Base-by-base conservation (phyloP, 305 asterid species). In the Fraxinus albicans region DNA sequence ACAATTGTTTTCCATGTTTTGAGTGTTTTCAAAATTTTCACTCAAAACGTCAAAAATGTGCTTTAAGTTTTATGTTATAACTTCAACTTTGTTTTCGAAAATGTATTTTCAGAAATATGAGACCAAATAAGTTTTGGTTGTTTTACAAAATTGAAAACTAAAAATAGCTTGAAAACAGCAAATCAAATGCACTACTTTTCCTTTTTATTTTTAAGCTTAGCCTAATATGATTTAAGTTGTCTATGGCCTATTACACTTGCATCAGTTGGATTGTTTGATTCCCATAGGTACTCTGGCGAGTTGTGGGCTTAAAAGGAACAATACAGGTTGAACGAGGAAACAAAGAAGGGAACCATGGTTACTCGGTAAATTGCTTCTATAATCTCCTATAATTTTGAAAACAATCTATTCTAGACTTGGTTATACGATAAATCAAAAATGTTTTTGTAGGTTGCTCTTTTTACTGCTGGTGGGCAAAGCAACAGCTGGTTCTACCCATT, bases 291-390 rank as follows among this genome's bases (percentile, higher is more conserved):
- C 85, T 91, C 8, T 96, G 99, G 99, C 89, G 96, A 86, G 91
- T 94, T 31, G 98, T 96, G 86, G 99, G 99, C 85, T 82, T 94
- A 76, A 94, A 91, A 53, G 98, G 99, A 80, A 93, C 97, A 63
- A 75, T 96, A 85, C 97, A 96, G 90, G 86, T 96, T 79, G 98
- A 93, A 84, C 91, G 97, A 27, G 99, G 98, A 85, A 83, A 53
- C 79, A 77, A 79, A 85, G 96, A 92, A 83, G 98, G 99, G 83
- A 89, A 90, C 85, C 97, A 92, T 79, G 98, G 98, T 69, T 96
- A 93, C 93, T 87, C 87, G 79, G 99, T 96, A 90, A 81, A 60
- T 78, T 55, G 2, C 19, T 60, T 69, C 67, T 13, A 2, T 23
- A 40, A 82, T 69, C 38, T 79, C 78, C 42, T 55, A 78, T 40